Percentiles rank a stretch among this genome's conserved stretches.
phyloP scores from a whole-genome alignment of 1,284 basidiomycete genomes.

The Takashimella koratensis region DNA sequence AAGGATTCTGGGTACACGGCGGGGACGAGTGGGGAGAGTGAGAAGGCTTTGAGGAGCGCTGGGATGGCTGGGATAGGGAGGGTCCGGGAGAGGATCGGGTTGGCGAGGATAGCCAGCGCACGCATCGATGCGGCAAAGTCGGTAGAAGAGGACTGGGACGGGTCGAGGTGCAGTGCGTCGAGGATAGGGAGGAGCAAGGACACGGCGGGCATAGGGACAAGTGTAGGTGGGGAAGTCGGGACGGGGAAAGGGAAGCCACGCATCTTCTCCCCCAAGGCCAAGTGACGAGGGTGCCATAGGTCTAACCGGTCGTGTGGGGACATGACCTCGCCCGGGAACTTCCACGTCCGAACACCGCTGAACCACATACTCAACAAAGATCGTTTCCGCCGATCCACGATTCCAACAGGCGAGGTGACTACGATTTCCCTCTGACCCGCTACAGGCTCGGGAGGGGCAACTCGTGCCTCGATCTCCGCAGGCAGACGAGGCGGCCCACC shows the following conservation, averaged over 20 bases:
- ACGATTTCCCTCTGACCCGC: not conserved
- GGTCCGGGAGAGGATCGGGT: constrained; percentile 46
- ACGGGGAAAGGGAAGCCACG: constrained; percentile 43
- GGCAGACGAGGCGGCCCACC: constrained; percentile 25
- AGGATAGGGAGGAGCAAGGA: constrained; percentile 33
- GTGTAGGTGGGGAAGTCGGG: constrained; percentile 42
- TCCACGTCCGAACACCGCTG: constrained; percentile 44
- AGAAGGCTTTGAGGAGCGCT: constrained; percentile 31
- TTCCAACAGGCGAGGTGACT: not conserved
- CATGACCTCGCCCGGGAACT: constrained; percentile 44
- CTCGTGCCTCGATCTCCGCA: constrained; percentile 1
- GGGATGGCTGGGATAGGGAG: constrained; percentile 40
- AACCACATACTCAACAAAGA: constrained; percentile 38
- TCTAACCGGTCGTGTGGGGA: constrained; percentile 45
- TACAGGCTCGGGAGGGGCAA: constrained; percentile 6
- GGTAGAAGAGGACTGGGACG: constrained; percentile 12
- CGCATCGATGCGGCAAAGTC: constrained; percentile 39
- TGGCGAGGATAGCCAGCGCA: constrained; percentile 46
- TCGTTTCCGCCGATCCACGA: constrained; percentile 2
- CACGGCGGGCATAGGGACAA: constrained; percentile 37
- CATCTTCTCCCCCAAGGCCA: constrained; percentile 38
- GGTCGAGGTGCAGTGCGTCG: constrained; percentile 25
- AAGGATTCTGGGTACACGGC: constrained; percentile 38
- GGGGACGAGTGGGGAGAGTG: constrained; percentile 28
- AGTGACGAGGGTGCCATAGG: constrained; percentile 46